Evolutionary conservation across 2,329 filamentous ascomycete genomes (phyloP).

Genomic region (Hymenoscyphus infarciens): DNA sequence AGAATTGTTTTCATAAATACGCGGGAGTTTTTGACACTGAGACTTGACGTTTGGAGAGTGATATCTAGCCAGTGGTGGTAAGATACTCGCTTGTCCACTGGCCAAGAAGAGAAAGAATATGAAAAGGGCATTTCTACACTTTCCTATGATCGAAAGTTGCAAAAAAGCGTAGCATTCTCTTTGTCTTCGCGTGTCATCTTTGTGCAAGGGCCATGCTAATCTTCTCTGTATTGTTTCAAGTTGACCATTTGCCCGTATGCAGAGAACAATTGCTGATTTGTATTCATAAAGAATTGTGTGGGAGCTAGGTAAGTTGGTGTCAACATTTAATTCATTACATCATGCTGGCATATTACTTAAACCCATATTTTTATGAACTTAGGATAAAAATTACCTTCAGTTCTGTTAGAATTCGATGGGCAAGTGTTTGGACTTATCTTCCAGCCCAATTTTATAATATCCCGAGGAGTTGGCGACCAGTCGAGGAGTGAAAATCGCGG

Average conservation of each 20-base stretch:
- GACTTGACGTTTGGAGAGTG: background rate
- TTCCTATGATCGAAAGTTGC: background rate
- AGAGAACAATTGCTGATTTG: background rate
- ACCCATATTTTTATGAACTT: too few relatives aligned
- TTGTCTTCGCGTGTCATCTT: background rate
- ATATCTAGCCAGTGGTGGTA: background rate
- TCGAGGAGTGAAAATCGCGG: background rate
- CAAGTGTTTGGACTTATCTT: background rate
- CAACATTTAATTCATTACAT: background rate
- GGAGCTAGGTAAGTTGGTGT: background rate
- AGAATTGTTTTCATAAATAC: background rate
- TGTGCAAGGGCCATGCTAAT: conserved; percentile 4
- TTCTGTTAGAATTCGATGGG: too few relatives aligned
- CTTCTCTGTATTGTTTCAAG: background rate
- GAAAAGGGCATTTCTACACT: background rate
- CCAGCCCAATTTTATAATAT: too few relatives aligned
- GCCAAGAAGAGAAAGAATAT: background rate
- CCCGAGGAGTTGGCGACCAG: background rate
- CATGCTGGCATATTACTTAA: too few relatives aligned
- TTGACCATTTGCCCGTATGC: background rate
- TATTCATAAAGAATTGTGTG: background rate
- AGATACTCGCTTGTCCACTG: background rate
- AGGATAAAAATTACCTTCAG: too few relatives aligned
- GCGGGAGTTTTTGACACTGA: background rate
- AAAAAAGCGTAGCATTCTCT: background rate